These are phyloP conservation scores for Melaleuca alternifolia DNA, from an alignment of 345 rosid species.

Conservation along the genomic window DNA sequence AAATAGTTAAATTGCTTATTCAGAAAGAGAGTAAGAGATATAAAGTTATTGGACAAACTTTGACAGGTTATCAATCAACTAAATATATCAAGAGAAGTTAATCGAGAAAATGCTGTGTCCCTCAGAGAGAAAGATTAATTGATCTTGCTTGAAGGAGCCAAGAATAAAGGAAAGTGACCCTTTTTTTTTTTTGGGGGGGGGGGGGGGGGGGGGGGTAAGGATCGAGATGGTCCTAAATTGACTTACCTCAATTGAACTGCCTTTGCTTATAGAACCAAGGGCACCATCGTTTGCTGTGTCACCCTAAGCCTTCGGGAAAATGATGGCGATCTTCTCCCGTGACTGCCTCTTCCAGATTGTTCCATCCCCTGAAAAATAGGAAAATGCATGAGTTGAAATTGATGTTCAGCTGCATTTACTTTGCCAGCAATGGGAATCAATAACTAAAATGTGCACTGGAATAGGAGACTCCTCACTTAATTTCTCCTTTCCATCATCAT, in stretches of 20 bases:
- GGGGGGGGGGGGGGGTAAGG: too few species aligned
- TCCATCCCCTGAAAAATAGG: slow-evolving; percentile 59
- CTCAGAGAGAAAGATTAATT: neutral
- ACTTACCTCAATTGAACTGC: slow-evolving; percentile 81
- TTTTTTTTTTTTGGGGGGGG: neutral
- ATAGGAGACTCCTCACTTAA: neutral
- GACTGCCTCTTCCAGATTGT: slow-evolving; percentile 65
- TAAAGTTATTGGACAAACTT: neutral
- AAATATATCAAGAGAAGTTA: neutral
- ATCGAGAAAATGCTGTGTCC: neutral
- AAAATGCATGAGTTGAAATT: neutral
- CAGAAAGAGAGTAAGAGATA: neutral
- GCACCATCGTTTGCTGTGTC: slow-evolving; percentile 33
- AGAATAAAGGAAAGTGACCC: neutral
- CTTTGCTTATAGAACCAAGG: slow-evolving; percentile 63
- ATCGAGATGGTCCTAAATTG: neutral
- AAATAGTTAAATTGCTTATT: neutral
- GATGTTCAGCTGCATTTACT: neutral
- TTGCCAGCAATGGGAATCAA: neutral
- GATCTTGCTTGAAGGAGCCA: neutral
- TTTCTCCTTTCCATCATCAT: neutral
- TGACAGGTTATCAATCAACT: neutral
- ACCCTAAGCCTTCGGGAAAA: slow-evolving; percentile 52
- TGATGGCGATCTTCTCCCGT: slow-evolving; percentile 54
- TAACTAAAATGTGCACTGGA: neutral